Evolutionary conservation across 768 basidiomycete species (phyloP).

Genomic region (Clavaria fumosa): DNA sequence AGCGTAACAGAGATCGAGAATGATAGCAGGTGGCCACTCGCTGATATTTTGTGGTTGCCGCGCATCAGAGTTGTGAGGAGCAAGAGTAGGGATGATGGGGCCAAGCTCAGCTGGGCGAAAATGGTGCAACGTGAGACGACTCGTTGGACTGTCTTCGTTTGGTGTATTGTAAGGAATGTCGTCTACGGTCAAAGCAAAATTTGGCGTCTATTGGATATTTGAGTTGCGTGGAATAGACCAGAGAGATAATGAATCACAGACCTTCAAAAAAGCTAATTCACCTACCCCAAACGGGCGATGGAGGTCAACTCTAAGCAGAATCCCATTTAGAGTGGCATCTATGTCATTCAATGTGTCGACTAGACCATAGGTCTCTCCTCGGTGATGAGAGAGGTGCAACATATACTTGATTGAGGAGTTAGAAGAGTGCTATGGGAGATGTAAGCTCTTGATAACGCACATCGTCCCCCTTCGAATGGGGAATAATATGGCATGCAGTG

Average conservation of each 20-base stretch:
- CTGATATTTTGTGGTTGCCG: not conserved
- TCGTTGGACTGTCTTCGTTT: slow-evolving; percentile 5
- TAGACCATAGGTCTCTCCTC: not conserved
- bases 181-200: slow-evolving; percentile 7
- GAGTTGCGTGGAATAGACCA: slow-evolving; percentile 4
- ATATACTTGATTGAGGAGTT: not conserved
- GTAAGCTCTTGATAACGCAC: not conserved
- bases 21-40: slow-evolving; percentile 7
- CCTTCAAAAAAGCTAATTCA: not conserved
- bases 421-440: not conserved
- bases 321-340: not conserved
- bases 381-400: not conserved
- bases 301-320: not conserved
- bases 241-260: not conserved
- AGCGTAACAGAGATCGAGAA: slow-evolving; percentile 5
- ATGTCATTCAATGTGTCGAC: not conserved
- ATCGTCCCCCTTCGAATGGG: not conserved
- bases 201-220: slow-evolving; percentile 8
- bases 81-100: not conserved
- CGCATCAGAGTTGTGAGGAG: slow-evolving; percentile 5
- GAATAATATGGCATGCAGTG: not conserved
- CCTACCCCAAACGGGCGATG: not conserved
- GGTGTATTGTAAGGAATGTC: slow-evolving; percentile 6
- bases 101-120: not conserved
- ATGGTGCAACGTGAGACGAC: slow-evolving; percentile 9